Evolutionary conservation across 345 rosid species (phyloP).

Genomic region (Acer saccharum): DNA sequence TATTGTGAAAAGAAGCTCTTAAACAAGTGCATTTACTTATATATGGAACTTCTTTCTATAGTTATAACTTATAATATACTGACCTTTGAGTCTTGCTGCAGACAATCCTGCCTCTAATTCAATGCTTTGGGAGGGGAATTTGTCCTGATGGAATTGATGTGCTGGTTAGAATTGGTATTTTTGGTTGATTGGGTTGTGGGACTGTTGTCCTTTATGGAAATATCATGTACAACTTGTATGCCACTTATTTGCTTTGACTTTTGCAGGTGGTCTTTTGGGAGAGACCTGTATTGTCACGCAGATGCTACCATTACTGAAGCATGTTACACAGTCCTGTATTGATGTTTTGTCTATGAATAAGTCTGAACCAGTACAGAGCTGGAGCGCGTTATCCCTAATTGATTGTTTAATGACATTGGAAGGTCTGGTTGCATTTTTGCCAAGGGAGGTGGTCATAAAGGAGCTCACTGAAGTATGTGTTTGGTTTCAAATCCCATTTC

Average conservation of each 20-base stretch:
- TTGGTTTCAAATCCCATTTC: conserved; percentile 21
- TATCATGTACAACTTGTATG: conserved; percentile 25
- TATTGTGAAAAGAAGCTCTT: conserved; percentile 12
- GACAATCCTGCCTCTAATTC: conserved; percentile 91
- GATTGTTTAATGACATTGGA: conserved; percentile 83
- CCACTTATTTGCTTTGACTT: conserved; percentile 25
- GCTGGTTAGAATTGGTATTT: conserved; percentile 91
- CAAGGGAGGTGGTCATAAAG: conserved; percentile 67
- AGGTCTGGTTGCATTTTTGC: conserved; percentile 68
- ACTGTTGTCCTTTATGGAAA: conserved; percentile 26
- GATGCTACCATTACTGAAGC: conserved; percentile 87
- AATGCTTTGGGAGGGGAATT: conserved; percentile 91
- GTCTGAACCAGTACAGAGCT: conserved; percentile 86
- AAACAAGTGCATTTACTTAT: conserved; percentile 4
- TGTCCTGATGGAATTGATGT: conserved; percentile 87
- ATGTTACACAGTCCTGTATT: conserved; percentile 64
- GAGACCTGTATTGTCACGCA: conserved; percentile 69
- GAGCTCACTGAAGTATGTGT: conserved; percentile 75
- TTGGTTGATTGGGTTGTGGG: conserved; percentile 35
- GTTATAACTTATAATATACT: conserved; percentile 22
- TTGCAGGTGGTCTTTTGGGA: conserved; percentile 87
- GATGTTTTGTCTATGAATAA: conserved; percentile 58
- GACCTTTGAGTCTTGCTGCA: conserved; percentile 37
- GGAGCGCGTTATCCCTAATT: conserved; percentile 76
- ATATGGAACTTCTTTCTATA: conserved; percentile 17